These are phyloP conservation scores for Exophiala sp. DNA, from an alignment of 2,329 filamentous ascomycete species.

Conservation along the genomic window DNA sequence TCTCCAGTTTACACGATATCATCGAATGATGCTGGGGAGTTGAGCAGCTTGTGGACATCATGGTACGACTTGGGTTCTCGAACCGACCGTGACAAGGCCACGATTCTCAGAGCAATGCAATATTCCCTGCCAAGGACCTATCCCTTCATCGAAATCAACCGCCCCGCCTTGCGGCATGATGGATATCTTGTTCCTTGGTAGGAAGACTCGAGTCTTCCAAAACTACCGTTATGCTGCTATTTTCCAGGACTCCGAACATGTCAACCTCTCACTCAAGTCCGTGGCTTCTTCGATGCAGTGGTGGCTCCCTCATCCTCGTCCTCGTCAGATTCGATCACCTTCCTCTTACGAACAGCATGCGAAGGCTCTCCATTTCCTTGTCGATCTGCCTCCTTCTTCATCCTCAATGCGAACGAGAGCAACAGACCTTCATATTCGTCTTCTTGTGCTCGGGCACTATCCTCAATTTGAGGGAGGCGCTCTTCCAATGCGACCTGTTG, in stretches of 20 bases:
- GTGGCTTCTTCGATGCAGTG: constrained; percentile 17
- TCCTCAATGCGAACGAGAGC: constrained; percentile 36
- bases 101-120: too few relatives aligned
- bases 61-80: background rate
- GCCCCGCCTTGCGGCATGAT: background rate
- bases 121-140: too few relatives aligned
- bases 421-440: constrained; percentile 55
- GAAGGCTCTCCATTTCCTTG: constrained; percentile 29
- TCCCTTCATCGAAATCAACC: background rate
- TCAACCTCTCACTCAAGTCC: constrained; percentile 5
- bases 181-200: background rate
- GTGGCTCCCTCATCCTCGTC: constrained; percentile 21
- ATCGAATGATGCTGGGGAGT: constrained; percentile 18
- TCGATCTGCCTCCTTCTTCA: constrained; percentile 28
- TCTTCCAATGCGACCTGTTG: constrained; percentile 54
- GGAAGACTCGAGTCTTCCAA: constrained; percentile 8
- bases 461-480: constrained; percentile 54
- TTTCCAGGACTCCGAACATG: too few relatives aligned
- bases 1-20: constrained; percentile 33
- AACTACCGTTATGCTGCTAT: background rate
- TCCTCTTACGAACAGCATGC: constrained; percentile 28
- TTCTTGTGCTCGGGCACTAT: constrained; percentile 52
- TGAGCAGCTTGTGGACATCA: constrained; percentile 4
- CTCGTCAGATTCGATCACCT: constrained; percentile 28
- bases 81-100: background rate